Percentiles rank a stretch among this genome's conserved stretches.
Evolutionary conservation across 177 flowering plant genomes (phyloP).

Genomic region (Telopea speciosissima): DNA sequence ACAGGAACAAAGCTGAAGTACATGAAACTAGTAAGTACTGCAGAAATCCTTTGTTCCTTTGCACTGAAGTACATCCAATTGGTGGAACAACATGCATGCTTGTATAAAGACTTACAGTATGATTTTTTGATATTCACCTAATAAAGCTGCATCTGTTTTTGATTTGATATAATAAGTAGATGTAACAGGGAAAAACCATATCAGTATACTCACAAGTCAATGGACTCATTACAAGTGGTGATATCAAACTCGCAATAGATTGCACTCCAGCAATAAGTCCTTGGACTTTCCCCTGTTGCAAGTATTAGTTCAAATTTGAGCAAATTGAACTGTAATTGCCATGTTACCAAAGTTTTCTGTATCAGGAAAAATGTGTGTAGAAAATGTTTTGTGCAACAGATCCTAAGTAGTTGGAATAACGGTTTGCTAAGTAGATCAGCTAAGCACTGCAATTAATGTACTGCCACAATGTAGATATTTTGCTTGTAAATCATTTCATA

Average conservation of each 20-base stretch:
- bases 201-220: slow-evolving; percentile 54
- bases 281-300: slow-evolving; percentile 73
- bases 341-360: not conserved
- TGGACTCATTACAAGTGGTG: slow-evolving; percentile 85
- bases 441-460: no score
- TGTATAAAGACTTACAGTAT: not conserved
- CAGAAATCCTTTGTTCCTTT: not conserved
- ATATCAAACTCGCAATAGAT: slow-evolving; percentile 65
- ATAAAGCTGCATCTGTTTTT: not conserved
- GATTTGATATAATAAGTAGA: not conserved
- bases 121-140: not conserved
- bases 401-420: no score
- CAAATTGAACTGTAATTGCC: not conserved
- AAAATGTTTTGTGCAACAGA: no score
- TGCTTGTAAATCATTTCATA: not conserved
- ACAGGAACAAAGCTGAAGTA: slow-evolving; percentile 70
- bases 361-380: not conserved
- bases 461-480: not conserved
- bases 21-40: slow-evolving; percentile 1
- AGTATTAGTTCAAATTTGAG: not conserved
- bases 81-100: not conserved
- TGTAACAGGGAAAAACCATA: not conserved
- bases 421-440: no score
- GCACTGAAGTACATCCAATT: not conserved
- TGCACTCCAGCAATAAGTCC: slow-evolving; percentile 78